Percentiles rank a stretch among this genome's conserved stretches.
These are phyloP conservation scores for Ceratocystis eucalypticola DNA, from an alignment of 2,329 filamentous ascomycete species.

Conservation along the genomic window DNA sequence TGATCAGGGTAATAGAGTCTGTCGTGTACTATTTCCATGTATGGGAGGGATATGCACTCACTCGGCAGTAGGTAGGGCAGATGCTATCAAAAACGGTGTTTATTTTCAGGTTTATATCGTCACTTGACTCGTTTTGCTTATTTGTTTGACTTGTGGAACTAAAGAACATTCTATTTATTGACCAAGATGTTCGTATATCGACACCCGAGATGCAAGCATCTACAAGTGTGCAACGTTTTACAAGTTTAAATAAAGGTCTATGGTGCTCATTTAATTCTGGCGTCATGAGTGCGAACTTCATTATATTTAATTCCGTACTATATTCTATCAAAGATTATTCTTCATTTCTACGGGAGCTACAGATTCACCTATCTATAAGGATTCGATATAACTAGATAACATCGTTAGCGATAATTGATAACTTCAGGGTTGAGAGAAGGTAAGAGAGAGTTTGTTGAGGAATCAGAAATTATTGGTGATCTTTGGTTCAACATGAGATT, in stretches of 20 bases:
- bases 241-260: no score
- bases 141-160: background rate
- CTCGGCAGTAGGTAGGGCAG: background rate
- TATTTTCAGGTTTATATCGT: slow-evolving; percentile 10
- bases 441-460: background rate
- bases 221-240: no score
- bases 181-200: no score
- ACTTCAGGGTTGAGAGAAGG: background rate
- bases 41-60: slow-evolving; percentile 7
- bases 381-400: background rate
- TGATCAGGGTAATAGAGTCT: background rate
- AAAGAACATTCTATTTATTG: no score
- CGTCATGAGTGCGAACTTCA: no score
- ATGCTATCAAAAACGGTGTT: slow-evolving; percentile 16
- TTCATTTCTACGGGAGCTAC: no score
- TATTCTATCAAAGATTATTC: no score
- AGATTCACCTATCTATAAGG: no score
- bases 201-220: no score
- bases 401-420: background rate
- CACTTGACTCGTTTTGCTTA: slow-evolving; percentile 8
- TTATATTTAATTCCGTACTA: no score
- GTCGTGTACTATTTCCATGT: slow-evolving; percentile 5
- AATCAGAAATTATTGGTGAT: slow-evolving; percentile 17
- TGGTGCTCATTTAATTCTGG: no score
- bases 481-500: slow-evolving; percentile 27